Conservation (phyloP, 345 rosid genomes). For the Ceriops zippeliana region DNA sequence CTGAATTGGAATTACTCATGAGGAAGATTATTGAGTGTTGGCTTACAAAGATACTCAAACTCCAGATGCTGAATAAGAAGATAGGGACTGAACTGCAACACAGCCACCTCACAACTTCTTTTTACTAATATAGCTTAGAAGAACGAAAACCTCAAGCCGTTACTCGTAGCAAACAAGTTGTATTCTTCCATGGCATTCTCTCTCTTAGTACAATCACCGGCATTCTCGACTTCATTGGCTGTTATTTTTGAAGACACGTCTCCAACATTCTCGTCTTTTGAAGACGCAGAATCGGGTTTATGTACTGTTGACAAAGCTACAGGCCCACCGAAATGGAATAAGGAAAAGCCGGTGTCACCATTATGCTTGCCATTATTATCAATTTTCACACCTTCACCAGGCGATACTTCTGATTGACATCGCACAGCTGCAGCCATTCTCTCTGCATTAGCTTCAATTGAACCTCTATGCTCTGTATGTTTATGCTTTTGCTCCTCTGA, state of each 20-base stretch:
- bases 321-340: conserved; percentile 91
- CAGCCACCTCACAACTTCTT: conserved; percentile 38
- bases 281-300: conserved; percentile 33
- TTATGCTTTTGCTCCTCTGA: conserved; percentile 37
- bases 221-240: conserved; percentile 43
- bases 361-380: conserved; percentile 25
- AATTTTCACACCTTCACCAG: conserved; percentile 31
- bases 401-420: conserved; percentile 25
- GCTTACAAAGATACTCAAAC: conserved; percentile 39
- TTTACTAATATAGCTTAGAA: conserved; percentile 29
- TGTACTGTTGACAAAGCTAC: conserved; percentile 53
- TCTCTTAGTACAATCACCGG: conserved; percentile 44
- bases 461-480: conserved; percentile 19
- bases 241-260: conserved; percentile 47
- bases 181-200: conserved; percentile 62
- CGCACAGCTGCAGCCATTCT: conserved; percentile 25
- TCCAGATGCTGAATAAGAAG: conserved; percentile 30
- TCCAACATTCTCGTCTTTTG: conserved; percentile 41
- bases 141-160: conserved; percentile 62
- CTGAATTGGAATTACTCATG: conserved; percentile 30
- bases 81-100: conserved; percentile 31
- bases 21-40: conserved; percentile 41
- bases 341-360: conserved; percentile 55
- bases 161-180: conserved; percentile 79
- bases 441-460: conserved; percentile 33